Percentiles rank a stretch among this genome's conserved stretches.
These are phyloP conservation scores for Lodderomyces beijingensis DNA, from an alignment of 1,139 yeast genomes.

Conservation along the genomic window DNA sequence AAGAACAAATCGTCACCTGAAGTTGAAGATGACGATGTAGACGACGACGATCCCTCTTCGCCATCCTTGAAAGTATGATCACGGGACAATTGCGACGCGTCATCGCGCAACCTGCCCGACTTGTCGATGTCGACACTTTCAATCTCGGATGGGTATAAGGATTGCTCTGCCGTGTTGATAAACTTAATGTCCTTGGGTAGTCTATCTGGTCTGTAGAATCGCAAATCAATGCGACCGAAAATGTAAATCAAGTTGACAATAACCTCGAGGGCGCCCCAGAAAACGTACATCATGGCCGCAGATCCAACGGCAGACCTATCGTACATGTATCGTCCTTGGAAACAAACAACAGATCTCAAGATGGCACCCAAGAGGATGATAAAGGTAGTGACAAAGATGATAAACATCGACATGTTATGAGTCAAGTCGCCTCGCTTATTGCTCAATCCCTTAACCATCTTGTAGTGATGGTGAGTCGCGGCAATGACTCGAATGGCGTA, in stretches of 20 bases:
- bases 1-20: too few relatives aligned
- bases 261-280: conserved; percentile 61
- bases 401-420: conserved; percentile 45
- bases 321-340: conserved; percentile 30
- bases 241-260: conserved; percentile 52
- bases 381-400: conserved; percentile 49
- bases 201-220: conserved; percentile 74
- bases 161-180: conserved; percentile 43
- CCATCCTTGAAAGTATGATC: conserved; percentile 2
- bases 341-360: conserved; percentile 55
- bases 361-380: conserved; percentile 54
- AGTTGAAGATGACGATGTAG: too few relatives aligned
- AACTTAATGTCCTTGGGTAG: conserved; percentile 38
- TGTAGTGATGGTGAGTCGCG: conserved; percentile 41
- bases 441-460: conserved; percentile 41
- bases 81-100: too few relatives aligned
- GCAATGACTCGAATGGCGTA: conserved; percentile 50
- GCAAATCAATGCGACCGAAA: conserved; percentile 62
- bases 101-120: not conserved
- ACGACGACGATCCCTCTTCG: too few relatives aligned
- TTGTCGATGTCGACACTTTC: conserved; percentile 7
- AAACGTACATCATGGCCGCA: conserved; percentile 60
- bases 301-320: conserved; percentile 20
- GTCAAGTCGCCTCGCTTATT: conserved; percentile 43
- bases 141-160: conserved; percentile 14